Evolutionary conservation across 2,329 filamentous ascomycete genomes (phyloP).

Genomic region (Metarhizium sp.): DNA sequence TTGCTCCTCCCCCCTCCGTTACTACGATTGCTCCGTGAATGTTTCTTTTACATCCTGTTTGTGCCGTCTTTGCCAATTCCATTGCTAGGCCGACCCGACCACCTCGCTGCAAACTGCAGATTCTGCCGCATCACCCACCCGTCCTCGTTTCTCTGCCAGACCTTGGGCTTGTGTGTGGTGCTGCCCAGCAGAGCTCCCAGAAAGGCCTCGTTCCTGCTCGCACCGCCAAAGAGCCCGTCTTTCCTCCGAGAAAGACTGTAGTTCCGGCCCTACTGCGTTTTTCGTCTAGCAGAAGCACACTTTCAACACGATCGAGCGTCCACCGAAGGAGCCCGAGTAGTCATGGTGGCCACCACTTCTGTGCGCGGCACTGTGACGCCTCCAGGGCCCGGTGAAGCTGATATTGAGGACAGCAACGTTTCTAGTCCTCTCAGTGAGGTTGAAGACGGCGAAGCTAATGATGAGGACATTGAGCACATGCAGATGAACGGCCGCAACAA

Average conservation of each 20-base stretch:
- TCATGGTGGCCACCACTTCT: constrained; percentile 46
- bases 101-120: constrained; percentile 1
- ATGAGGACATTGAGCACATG: constrained; percentile 56
- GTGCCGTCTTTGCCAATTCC: constrained; percentile 2
- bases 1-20: background rate
- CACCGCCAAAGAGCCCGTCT: background rate
- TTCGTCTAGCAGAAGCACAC: background rate
- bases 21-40: background rate
- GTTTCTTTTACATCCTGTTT: background rate
- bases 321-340: constrained; percentile 8
- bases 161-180: background rate
- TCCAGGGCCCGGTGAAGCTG: constrained; percentile 24
- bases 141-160: background rate
- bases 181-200: background rate
- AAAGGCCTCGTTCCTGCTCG: background rate
- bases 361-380: constrained; percentile 40
- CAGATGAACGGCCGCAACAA: constrained; percentile 29
- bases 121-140: constrained; percentile 1
- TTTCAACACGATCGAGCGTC: constrained; percentile 8
- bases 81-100: background rate
- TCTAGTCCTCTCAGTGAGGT: constrained; percentile 93
- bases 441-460: constrained; percentile 66
- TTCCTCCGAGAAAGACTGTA: background rate
- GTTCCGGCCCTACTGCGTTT: background rate
- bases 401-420: constrained; percentile 57